Percentiles rank a stretch among this genome's conserved stretches.
Conservation (phyloP, 2,329 filamentous ascomycete genomes). For the Beauveria varroae region DNA sequence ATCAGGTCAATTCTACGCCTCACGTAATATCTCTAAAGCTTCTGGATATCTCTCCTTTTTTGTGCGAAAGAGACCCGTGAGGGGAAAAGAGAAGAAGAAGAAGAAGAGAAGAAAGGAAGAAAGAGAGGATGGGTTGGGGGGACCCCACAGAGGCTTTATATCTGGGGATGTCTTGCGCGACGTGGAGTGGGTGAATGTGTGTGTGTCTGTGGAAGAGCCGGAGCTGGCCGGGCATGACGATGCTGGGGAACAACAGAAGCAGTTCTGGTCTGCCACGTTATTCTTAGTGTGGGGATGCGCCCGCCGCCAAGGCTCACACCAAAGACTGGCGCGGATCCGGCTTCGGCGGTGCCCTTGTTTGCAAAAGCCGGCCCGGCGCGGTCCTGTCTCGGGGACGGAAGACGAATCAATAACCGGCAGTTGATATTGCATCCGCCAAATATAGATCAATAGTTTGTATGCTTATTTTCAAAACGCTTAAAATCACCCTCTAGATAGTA, state of each 20-base stretch:
- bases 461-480: neutral
- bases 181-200: neutral
- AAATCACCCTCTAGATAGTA: neutral
- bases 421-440: too few relatives aligned
- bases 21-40: neutral
- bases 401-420: too few relatives aligned
- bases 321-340: neutral
- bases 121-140: neutral
- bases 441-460: too few relatives aligned
- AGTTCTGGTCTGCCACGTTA: neutral
- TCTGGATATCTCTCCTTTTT: neutral
- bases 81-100: neutral
- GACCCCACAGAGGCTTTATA: neutral
- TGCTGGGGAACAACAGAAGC: neutral
- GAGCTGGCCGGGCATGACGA: conserved; percentile 4
- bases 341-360: neutral
- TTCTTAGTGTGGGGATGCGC: neutral
- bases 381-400: neutral
- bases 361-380: neutral
- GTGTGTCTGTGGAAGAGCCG: neutral
- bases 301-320: neutral
- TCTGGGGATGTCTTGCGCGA: neutral
- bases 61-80: neutral
- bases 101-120: too few relatives aligned
- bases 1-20: neutral